Conservation (phyloP, 768 basidiomycete genomes). For the Exidia glandulosa region DNA sequence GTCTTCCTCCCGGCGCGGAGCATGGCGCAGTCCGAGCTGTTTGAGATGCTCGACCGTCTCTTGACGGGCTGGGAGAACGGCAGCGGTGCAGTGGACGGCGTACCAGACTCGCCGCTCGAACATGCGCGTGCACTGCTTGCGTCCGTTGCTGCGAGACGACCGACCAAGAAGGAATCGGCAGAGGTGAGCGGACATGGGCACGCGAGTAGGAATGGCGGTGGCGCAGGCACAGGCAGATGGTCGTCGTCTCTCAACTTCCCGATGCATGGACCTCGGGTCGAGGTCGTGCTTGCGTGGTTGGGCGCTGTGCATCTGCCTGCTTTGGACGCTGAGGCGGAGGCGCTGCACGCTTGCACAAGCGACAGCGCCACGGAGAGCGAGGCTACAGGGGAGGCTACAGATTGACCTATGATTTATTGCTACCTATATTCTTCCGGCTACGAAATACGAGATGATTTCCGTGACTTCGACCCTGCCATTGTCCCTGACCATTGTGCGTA, state of each 20-base stretch:
- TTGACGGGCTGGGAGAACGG: slow-evolving; percentile 66
- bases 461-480: too few relatives aligned
- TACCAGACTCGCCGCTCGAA: slow-evolving; percentile 32
- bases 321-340: slow-evolving; percentile 31
- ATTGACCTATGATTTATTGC: too few relatives aligned
- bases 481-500: too few relatives aligned
- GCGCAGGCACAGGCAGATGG: slow-evolving; percentile 35
- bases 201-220: too few relatives aligned
- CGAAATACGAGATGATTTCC: too few relatives aligned
- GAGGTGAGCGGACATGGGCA: too few relatives aligned
- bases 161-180: slow-evolving; percentile 44
- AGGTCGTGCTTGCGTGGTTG: slow-evolving; percentile 77
- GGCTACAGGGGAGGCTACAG: too few relatives aligned
- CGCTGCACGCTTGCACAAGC: not conserved
- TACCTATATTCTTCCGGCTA: too few relatives aligned
- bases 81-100: slow-evolving; percentile 8
- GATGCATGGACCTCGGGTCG: slow-evolving; percentile 76
- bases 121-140: slow-evolving; percentile 61
- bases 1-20: slow-evolving; percentile 79
- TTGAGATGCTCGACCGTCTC: slow-evolving; percentile 75
- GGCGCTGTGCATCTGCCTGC: slow-evolving; percentile 71
- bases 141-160: slow-evolving; percentile 39
- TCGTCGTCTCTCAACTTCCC: slow-evolving; percentile 66
- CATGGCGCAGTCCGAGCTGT: slow-evolving; percentile 83
- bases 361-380: not conserved